Evolutionary conservation across 805 yeast genomes (phyloP).

Genomic region (Teunomyces stri): DNA sequence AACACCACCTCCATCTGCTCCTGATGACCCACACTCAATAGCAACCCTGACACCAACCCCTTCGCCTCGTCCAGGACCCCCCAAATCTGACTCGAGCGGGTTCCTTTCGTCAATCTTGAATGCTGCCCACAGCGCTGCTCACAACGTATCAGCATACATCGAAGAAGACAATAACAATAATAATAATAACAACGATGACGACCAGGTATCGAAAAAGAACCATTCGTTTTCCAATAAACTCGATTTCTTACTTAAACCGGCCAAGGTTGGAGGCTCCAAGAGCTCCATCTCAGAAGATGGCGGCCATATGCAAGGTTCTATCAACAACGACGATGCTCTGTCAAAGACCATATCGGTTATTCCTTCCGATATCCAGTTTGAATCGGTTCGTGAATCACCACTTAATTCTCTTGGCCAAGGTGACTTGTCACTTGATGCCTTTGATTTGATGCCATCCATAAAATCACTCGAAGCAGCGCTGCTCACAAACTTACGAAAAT

Average conservation of each 20-base stretch:
- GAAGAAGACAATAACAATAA: constrained; percentile 9
- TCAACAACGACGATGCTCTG: neutral
- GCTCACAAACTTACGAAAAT: constrained; percentile 4
- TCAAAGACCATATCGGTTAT: neutral
- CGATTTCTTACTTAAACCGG: constrained; percentile 23
- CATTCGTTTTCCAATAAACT: constrained; percentile 19
- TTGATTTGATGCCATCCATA: constrained; percentile 11
- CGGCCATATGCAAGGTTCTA: neutral
- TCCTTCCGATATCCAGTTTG: constrained; percentile 39
- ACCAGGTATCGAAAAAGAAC: neutral
- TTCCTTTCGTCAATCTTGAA: constrained; percentile 43
- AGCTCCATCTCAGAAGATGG: constrained; percentile 4
- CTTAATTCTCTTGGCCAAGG: constrained; percentile 51
- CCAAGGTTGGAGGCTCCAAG: constrained; percentile 12
- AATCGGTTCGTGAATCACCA: constrained; percentile 46
- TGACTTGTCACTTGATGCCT: constrained; percentile 34
- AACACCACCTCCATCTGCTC: neutral
- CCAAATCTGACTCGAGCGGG: constrained; percentile 24
- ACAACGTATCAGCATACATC: constrained; percentile 11
- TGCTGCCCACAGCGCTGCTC: constrained; percentile 49
- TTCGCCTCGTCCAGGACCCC: constrained; percentile 3
- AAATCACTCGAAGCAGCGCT: constrained; percentile 7
- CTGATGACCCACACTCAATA: neutral
- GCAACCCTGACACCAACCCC: neutral
- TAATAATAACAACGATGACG: neutral